Evolutionary conservation across 139 green algal genomes (phyloP).

Genomic region (Chlorella sp.): DNA sequence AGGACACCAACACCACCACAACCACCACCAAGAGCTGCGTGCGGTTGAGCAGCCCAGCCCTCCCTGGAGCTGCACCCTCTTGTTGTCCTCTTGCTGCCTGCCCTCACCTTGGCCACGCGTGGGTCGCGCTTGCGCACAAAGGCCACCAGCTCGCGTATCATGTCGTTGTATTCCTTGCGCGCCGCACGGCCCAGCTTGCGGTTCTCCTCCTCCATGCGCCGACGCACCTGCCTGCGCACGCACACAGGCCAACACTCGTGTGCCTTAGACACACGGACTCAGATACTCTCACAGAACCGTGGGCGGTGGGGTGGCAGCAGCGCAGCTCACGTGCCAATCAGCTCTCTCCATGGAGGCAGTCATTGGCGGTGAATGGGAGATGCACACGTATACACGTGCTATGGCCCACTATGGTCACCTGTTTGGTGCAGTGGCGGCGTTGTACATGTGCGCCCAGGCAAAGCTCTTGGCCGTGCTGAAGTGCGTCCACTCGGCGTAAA

Average conservation of each 20-base stretch:
- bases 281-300: too few species aligned
- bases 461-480: conserved; percentile 82
- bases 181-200: conserved; percentile 46
- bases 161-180: conserved; percentile 72
- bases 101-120: conserved; percentile 48
- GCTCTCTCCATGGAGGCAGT: not conserved
- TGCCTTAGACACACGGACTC: too few species aligned
- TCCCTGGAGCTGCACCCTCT: too few species aligned
- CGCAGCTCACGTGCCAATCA: not conserved
- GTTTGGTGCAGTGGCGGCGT: conserved; percentile 73
- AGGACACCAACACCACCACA: too few species aligned
- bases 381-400: not conserved
- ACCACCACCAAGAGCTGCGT: too few species aligned
- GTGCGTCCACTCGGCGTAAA: conserved; percentile 81
- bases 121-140: conserved; percentile 89
- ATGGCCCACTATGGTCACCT: conserved; percentile 40
- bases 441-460: conserved; percentile 82
- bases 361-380: not conserved
- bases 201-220: conserved; percentile 94
- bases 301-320: too few species aligned
- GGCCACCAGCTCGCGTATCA: conserved; percentile 73
- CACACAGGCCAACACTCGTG: too few species aligned
- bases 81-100: too few species aligned
- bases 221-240: conserved; percentile 61
- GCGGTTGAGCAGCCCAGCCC: too few species aligned